Conservation (phyloP, 352 stramenopile genomes). For the Phytophthora tentaculata region DNA sequence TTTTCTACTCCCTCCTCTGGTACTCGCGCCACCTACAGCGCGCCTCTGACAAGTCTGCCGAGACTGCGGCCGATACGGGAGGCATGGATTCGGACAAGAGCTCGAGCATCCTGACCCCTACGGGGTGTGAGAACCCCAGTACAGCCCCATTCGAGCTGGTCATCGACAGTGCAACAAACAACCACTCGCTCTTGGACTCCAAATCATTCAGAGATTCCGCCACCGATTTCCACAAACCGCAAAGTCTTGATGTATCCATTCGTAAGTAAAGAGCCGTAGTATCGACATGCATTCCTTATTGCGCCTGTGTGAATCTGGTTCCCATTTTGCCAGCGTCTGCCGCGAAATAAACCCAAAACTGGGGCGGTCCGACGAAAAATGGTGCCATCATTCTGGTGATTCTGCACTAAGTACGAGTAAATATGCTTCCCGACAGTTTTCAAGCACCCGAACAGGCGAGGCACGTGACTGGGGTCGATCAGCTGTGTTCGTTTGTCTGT, state of each 20-base stretch:
- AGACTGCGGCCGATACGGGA: conserved; percentile 19
- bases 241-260: conserved; percentile 21
- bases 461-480: neutral
- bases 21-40: conserved; percentile 45
- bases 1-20: conserved; percentile 52
- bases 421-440: conserved; percentile 34
- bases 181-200: conserved; percentile 14
- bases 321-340: neutral
- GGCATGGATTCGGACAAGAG: conserved; percentile 35
- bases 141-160: conserved; percentile 55
- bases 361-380: conserved; percentile 22
- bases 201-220: conserved; percentile 18
- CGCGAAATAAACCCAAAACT: conserved; percentile 19
- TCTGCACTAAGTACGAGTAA: conserved; percentile 27
- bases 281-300: conserved; percentile 1
- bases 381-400: conserved; percentile 4
- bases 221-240: conserved; percentile 20
- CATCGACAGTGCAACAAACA: conserved; percentile 35
- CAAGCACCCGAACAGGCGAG: conserved; percentile 14
- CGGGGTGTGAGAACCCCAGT: conserved; percentile 28
- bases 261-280: conserved; percentile 9
- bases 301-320: neutral
- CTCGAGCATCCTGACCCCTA: conserved; percentile 38
- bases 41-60: conserved; percentile 32
- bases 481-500: neutral